Conservation (phyloP, 1,284 basidiomycete species). For the Crepidotus sp. region DNA sequence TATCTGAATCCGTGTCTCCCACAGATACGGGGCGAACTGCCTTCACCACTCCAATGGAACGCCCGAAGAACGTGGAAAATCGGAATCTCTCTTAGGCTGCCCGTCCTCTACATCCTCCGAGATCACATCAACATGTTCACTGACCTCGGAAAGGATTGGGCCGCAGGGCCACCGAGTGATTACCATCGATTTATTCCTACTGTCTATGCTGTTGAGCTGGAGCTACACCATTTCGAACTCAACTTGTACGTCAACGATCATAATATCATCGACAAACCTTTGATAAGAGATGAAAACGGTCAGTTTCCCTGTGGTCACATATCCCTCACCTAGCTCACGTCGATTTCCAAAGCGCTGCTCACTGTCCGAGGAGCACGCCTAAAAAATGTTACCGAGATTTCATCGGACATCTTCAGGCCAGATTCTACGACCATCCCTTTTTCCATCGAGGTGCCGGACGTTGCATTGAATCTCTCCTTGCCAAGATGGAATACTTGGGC, state of each 20-base stretch:
- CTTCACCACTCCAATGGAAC: conserved; percentile 60
- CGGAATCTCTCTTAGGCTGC: conserved; percentile 58
- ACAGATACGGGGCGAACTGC: conserved; percentile 58
- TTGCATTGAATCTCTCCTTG: conserved; percentile 53
- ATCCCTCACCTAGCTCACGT: background rate
- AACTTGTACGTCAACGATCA: conserved; percentile 89
- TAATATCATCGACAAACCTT: conserved; percentile 87
- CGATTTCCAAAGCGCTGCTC: conserved; percentile 51
- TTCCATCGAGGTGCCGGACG: conserved; percentile 49
- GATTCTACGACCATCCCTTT: conserved; percentile 65
- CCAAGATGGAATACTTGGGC: conserved; percentile 86
- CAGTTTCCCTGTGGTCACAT: conserved; percentile 18
- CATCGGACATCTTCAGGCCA: conserved; percentile 66
- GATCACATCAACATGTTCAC: conserved; percentile 91
- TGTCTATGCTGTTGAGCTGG: conserved; percentile 63
- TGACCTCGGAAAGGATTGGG: conserved; percentile 87
- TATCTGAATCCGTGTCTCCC: background rate
- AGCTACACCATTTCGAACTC: conserved; percentile 67
- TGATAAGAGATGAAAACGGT: conserved; percentile 76
- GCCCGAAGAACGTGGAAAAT: conserved; percentile 72
- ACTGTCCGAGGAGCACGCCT: conserved; percentile 55
- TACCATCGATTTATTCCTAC: conserved; percentile 80
- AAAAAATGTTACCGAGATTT: conserved; percentile 46
- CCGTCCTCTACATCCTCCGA: conserved; percentile 70
- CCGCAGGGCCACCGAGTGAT: conserved; percentile 67